phyloP scores from a whole-genome alignment of 1,284 basidiomycete genomes.

The Pterulicium gracile region DNA sequence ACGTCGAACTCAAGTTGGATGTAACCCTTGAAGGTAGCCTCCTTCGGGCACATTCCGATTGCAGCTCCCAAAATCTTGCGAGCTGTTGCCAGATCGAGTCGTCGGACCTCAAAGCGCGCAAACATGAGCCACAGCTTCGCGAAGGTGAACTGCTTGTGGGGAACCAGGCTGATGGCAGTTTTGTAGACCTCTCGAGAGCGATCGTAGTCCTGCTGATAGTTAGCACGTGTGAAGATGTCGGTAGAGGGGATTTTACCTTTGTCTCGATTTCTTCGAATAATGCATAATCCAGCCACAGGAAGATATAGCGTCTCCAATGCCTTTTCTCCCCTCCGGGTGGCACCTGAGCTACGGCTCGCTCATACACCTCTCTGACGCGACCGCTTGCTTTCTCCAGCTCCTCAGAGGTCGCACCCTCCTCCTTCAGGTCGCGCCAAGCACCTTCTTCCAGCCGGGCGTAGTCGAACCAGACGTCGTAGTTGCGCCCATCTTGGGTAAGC shows the following conservation, averaged over 20 bases:
- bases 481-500: constrained; percentile 75
- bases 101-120: constrained; percentile 87
- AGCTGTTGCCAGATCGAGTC: constrained; percentile 74
- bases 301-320: constrained; percentile 94
- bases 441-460: constrained; percentile 91
- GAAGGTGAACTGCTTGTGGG: constrained; percentile 96
- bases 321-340: constrained; percentile 85
- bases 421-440: constrained; percentile 63
- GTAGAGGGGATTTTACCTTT: constrained; percentile 38
- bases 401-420: constrained; percentile 64
- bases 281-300: constrained; percentile 94
- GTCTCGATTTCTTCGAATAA: constrained; percentile 96
- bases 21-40: constrained; percentile 88
- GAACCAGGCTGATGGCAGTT: constrained; percentile 81
- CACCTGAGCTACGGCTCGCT: constrained; percentile 92
- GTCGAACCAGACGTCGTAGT: constrained; percentile 99
- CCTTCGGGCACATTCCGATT: constrained; percentile 95
- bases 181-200: constrained; percentile 89
- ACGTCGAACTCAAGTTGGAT: constrained; percentile 89
- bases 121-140: constrained; percentile 91
- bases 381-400: constrained; percentile 47
- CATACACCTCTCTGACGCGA: constrained; percentile 89
- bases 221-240: too few species aligned
- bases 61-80: constrained; percentile 85
- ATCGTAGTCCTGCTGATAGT: constrained; percentile 53